Evolutionary conservation across 2,329 filamentous ascomycete genomes (phyloP).

Genomic region (Tolypocladium cylindrosporum): DNA sequence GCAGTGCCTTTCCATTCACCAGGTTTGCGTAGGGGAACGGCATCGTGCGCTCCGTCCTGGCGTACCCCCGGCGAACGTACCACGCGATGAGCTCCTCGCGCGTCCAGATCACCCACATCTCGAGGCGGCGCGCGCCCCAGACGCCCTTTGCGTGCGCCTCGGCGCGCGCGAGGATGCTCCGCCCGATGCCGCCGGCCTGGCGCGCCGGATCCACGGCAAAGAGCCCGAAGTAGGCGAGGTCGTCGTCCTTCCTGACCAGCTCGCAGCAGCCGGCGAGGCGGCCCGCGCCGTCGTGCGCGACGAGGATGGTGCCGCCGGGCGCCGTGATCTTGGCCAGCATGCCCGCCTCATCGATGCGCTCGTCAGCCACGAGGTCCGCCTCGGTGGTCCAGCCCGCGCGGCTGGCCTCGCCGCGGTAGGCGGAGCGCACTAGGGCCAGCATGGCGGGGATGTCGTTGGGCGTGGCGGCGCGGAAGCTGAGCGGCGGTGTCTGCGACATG

Average conservation of each 20-base stretch:
- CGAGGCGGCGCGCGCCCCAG: conserved; percentile 24
- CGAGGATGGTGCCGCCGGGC: conserved; percentile 24
- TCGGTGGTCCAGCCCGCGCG: conserved; percentile 37
- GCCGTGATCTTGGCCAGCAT: conserved; percentile 28
- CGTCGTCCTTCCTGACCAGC: conserved; percentile 17
- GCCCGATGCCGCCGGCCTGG: conserved; percentile 34
- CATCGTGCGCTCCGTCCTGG: conserved; percentile 23
- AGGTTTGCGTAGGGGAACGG: conserved; percentile 32
- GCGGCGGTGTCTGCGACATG: conserved; percentile 8
- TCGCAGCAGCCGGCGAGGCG: conserved; percentile 34
- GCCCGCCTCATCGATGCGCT: conserved; percentile 29
- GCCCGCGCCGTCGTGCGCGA: conserved; percentile 20
- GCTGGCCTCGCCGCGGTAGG: conserved; percentile 32
- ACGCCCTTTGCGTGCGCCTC: conserved; percentile 24
- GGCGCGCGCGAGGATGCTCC: conserved; percentile 27
- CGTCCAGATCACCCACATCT: conserved; percentile 34
- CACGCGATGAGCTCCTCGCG: conserved; percentile 33
- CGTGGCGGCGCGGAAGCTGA: conserved; percentile 25
- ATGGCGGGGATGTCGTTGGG: conserved; percentile 20
- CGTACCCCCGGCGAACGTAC: conserved; percentile 34
- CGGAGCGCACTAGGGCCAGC: conserved; percentile 28
- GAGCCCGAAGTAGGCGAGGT: conserved; percentile 33
- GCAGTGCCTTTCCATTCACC: conserved; percentile 23
- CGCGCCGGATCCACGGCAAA: conserved; percentile 34
- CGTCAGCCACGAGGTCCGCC: conserved; percentile 30